Evolutionary conservation across 2,329 filamentous ascomycete species (phyloP).

Genomic region (Purpureocillium takamizusanense): DNA sequence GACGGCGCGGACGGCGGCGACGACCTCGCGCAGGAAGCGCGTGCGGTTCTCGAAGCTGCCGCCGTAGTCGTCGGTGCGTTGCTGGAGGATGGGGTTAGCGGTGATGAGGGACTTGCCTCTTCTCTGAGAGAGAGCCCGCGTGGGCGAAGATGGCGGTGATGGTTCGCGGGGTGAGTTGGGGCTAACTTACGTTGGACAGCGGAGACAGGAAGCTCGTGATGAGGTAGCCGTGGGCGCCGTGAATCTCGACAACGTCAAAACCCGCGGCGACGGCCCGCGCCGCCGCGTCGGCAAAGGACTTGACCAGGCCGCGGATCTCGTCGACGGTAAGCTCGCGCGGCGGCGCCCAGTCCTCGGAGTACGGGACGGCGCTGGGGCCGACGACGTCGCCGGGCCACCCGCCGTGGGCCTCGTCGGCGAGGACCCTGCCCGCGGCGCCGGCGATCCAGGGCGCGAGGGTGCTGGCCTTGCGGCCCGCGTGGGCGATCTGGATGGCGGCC

Average conservation of each 20-base stretch:
- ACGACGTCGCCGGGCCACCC: slow-evolving; percentile 51
- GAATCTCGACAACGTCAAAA: slow-evolving; percentile 66
- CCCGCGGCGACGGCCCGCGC: slow-evolving; percentile 58
- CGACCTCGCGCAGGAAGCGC: slow-evolving; percentile 49
- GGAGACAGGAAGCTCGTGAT: slow-evolving; percentile 56
- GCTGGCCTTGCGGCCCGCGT: slow-evolving; percentile 66
- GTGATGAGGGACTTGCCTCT: too few species aligned
- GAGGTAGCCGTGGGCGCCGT: slow-evolving; percentile 58
- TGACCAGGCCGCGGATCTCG: slow-evolving; percentile 59
- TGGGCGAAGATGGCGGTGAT: too few species aligned
- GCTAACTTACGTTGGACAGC: slow-evolving; percentile 41
- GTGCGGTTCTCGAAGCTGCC: slow-evolving; percentile 57
- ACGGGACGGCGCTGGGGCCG: slow-evolving; percentile 45
- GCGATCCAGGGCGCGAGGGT: slow-evolving; percentile 56
- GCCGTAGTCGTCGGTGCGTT: slow-evolving; percentile 56
- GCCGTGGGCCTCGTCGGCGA: slow-evolving; percentile 42
- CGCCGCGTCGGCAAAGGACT: slow-evolving; percentile 49
- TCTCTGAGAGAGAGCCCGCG: too few species aligned
- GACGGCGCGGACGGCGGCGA: slow-evolving; percentile 38
- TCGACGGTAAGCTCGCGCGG: slow-evolving; percentile 60
- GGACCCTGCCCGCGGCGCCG: slow-evolving; percentile 31
- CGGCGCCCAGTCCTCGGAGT: slow-evolving; percentile 46
- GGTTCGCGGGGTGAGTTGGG: too few species aligned
- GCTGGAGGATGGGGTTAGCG: slow-evolving; percentile 16
- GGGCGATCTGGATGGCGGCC: slow-evolving; percentile 71